Evolutionary conservation across 306 rosid genomes (phyloP).

Genomic region (Boehmeria nivea): DNA sequence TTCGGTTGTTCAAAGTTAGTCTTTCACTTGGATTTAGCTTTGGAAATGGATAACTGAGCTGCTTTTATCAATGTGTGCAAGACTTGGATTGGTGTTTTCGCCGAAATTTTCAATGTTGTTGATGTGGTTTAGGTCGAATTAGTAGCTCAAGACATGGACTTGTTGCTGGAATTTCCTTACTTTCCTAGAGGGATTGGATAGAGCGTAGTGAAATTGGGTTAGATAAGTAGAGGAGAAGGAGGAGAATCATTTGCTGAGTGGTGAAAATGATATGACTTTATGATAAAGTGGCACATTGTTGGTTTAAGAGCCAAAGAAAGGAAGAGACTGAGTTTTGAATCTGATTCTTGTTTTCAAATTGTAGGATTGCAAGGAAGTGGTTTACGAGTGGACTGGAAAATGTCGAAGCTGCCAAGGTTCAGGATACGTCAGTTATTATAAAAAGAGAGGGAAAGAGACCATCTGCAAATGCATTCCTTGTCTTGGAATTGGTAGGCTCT

Average conservation of each 20-base stretch:
- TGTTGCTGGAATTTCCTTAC: too few species aligned
- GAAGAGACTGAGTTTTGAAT: neutral
- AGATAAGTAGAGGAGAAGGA: too few species aligned
- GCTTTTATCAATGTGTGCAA: too few species aligned
- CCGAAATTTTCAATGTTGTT: neutral
- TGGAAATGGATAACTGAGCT: too few species aligned
- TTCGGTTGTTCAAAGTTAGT: too few species aligned
- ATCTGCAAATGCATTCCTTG: conserved; percentile 95
- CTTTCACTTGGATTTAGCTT: too few species aligned
- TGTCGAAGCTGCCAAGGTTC: conserved; percentile 96
- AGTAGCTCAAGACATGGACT: too few species aligned
- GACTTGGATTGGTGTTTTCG: too few species aligned
- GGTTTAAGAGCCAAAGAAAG: neutral
- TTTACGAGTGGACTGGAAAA: conserved; percentile 95
- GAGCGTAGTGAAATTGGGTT: too few species aligned
- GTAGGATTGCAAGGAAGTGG: conserved; percentile 95
- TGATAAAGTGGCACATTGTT: neutral
- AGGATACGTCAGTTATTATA: conserved; percentile 69
- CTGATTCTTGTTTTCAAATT: conserved; percentile 10
- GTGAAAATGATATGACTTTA: neutral
- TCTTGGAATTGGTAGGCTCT: conserved; percentile 80
- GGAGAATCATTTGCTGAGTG: too few species aligned
- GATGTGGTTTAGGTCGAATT: neutral
- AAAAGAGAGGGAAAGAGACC: conserved; percentile 62
- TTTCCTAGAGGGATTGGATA: too few species aligned